These are phyloP conservation scores for Leccinum olivaceopallidum DNA, from an alignment of 768 basidiomycete genomes.

Conservation along the genomic window DNA sequence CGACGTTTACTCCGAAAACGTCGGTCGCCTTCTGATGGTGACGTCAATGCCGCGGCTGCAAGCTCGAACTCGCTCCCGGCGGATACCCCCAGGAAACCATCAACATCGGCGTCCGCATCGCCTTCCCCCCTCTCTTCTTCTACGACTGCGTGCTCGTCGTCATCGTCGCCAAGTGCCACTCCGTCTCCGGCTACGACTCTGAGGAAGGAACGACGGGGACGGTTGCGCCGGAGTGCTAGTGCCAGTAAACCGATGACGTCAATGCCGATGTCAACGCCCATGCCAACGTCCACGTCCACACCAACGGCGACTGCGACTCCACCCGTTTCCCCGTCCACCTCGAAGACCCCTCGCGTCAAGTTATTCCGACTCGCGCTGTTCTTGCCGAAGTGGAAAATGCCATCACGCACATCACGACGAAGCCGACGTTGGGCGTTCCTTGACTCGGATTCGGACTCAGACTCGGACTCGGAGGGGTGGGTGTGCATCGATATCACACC, in stretches of 20 bases:
- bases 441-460: constrained; percentile 13
- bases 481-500: constrained; percentile 33
- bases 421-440: neutral
- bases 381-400: constrained; percentile 18
- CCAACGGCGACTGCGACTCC: neutral
- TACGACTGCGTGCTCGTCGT: constrained; percentile 1
- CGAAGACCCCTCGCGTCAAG: constrained; percentile 20
- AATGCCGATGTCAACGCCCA: neutral
- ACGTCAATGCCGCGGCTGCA: neutral
- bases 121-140: constrained; percentile 8
- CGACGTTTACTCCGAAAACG: constrained; percentile 33
- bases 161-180: neutral
- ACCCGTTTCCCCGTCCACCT: constrained; percentile 16
- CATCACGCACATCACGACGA: neutral
- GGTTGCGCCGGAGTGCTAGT: neutral
- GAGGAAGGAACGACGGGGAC: constrained; percentile 6
- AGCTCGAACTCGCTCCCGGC: constrained; percentile 10
- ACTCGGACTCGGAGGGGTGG: constrained; percentile 22
- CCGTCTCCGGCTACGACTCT: neutral
- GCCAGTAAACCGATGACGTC: neutral
- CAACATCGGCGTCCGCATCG: constrained; percentile 3
- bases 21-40: constrained; percentile 17
- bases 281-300: neutral
- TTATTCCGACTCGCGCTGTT: constrained; percentile 10
- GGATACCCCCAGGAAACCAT: constrained; percentile 16